Evolutionary conservation across 805 yeast genomes (phyloP).

Genomic region (Komagataella populi): DNA sequence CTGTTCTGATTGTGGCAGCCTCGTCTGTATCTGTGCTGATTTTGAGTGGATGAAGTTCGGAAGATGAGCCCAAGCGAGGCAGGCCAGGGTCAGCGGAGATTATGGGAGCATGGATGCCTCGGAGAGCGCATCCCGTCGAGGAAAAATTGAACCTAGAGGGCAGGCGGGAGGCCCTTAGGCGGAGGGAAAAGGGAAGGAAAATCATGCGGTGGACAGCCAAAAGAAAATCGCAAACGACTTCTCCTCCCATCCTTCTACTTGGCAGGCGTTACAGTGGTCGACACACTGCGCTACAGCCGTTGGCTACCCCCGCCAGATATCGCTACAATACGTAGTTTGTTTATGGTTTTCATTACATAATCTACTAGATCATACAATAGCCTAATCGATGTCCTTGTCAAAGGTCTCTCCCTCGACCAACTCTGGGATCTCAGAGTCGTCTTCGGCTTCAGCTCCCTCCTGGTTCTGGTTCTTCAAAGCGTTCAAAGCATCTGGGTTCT

Average conservation of each 20-base stretch:
- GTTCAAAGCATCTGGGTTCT: slow-evolving; percentile 26
- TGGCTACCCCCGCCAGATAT: neutral
- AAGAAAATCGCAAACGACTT: no score
- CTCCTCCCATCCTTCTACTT: no score
- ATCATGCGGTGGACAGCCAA: no score
- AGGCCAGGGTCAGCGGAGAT: neutral
- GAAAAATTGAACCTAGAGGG: neutral
- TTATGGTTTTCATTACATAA: neutral
- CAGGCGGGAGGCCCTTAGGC: neutral
- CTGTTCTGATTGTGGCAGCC: neutral
- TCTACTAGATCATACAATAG: neutral
- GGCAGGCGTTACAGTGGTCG: no score
- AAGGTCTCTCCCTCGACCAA: slow-evolving; percentile 84
- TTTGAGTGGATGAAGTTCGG: neutral
- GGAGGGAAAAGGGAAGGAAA: no score
- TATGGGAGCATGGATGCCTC: neutral
- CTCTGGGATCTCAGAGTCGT: slow-evolving; percentile 60
- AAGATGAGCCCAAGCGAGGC: neutral
- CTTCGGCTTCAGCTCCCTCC: slow-evolving; percentile 22
- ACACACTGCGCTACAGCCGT: no score
- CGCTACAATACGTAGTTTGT: neutral
- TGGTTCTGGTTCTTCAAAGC: slow-evolving; percentile 10
- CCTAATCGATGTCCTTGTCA: slow-evolving; percentile 34
- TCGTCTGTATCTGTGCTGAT: neutral
- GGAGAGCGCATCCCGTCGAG: neutral